A percentile compares a stretch with the other conserved stretches of the same genome.
phyloP scores from a whole-genome alignment of 257 asterid genomes.

The Plantago ovata region DNA sequence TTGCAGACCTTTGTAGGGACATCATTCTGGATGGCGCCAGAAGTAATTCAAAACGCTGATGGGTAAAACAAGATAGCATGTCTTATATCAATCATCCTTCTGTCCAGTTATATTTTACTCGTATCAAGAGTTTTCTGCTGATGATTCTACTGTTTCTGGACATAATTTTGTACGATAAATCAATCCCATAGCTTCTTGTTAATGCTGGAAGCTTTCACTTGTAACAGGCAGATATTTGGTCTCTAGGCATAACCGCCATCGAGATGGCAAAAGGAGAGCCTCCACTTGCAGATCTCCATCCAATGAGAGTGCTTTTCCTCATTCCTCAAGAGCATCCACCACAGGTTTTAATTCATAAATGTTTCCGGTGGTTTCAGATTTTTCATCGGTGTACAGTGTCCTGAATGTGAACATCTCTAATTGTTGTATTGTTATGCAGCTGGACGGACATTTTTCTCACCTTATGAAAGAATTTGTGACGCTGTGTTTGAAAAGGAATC shows the following conservation, averaged over 20 bases:
- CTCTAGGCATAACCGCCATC: slow-evolving; percentile 93
- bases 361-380: slow-evolving; percentile 12
- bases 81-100: slow-evolving; percentile 16
- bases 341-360: slow-evolving; percentile 60
- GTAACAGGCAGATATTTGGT: slow-evolving; percentile 99
- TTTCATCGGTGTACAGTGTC: slow-evolving; percentile 8
- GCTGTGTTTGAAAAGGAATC: slow-evolving; percentile 83
- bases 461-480: slow-evolving; percentile 87
- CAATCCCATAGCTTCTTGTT: not conserved
- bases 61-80: slow-evolving; percentile 96
- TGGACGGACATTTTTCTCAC: slow-evolving; percentile 97
- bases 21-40: slow-evolving; percentile 99
- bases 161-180: too few relatives aligned
- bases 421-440: slow-evolving; percentile 56
- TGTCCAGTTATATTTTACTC: not conserved
- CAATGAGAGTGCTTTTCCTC: slow-evolving; percentile 98
- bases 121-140: too few relatives aligned
- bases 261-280: slow-evolving; percentile 99
- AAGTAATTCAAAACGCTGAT: slow-evolving; percentile 96
- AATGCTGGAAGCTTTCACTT: slow-evolving; percentile 21
- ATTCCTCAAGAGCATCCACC: slow-evolving; percentile 99
- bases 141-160: too few relatives aligned
- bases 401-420: not conserved
- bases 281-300: slow-evolving; percentile 98
- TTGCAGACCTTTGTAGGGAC: slow-evolving; percentile 99